Conservation (phyloP, 179 eudicot genomes). For the Corrigiola litoralis region DNA sequence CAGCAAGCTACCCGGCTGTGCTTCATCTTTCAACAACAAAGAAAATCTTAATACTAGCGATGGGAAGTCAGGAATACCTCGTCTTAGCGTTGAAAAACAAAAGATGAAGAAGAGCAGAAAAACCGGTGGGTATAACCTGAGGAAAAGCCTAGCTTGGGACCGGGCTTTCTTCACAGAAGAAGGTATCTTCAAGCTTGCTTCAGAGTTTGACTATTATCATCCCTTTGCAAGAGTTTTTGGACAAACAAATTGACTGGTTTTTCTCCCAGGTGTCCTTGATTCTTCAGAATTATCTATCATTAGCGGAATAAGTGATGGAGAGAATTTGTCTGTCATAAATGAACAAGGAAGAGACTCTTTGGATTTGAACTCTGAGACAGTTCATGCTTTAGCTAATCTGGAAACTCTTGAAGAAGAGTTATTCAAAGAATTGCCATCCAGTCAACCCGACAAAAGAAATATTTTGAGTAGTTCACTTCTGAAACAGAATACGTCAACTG, state of each 20-base stretch:
- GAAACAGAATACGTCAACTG: constrained; percentile 24
- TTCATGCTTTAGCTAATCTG: constrained; percentile 17
- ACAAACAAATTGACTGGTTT: constrained; percentile 11
- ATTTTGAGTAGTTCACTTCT: constrained; percentile 11
- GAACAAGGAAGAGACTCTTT: constrained; percentile 34
- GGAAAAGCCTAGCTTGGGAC: constrained; percentile 97
- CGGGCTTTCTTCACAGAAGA: constrained; percentile 87
- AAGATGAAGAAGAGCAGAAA: constrained; percentile 76
- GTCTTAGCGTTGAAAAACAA: constrained; percentile 53
- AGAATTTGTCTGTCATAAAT: constrained; percentile 33
- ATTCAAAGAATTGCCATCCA: constrained; percentile 21
- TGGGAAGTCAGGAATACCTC: constrained; percentile 36
- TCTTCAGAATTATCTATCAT: constrained; percentile 66
- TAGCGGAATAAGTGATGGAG: constrained; percentile 41
- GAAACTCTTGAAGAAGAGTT: constrained; percentile 25
- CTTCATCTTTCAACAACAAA: constrained; percentile 42
- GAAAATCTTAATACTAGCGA: constrained; percentile 45
- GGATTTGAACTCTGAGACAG: constrained; percentile 12
- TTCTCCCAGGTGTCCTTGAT: constrained; percentile 65
- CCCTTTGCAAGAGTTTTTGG: neutral
- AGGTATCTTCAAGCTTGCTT: constrained; percentile 39
- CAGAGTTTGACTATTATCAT: neutral
- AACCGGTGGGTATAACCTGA: constrained; percentile 57
- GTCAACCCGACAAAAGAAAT: constrained; percentile 19
- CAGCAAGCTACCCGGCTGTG: constrained; percentile 21